Evolutionary conservation across 306 rosid genomes (phyloP).

Genomic region (Boehmeria nivea): DNA sequence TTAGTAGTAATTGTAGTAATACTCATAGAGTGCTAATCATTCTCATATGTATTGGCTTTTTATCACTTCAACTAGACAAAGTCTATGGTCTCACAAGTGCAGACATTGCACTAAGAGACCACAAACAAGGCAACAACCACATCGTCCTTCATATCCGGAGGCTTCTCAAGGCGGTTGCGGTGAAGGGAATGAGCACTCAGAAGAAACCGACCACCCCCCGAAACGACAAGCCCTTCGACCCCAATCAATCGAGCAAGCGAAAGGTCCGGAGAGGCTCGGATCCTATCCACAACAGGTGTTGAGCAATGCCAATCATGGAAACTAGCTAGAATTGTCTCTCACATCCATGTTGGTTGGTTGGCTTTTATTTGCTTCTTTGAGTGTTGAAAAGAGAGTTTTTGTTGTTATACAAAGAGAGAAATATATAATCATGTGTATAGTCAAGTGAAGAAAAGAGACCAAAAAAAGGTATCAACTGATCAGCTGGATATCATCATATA

Average conservation of each 20-base stretch:
- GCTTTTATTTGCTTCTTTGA: constrained; percentile 16
- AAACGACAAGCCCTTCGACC: constrained; percentile 43
- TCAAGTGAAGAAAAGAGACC: constrained; percentile 37
- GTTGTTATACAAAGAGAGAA: constrained; percentile 26
- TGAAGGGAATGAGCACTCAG: constrained; percentile 35
- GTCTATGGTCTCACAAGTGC: constrained; percentile 42
- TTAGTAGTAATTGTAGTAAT: constrained; percentile 10
- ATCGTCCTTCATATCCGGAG: constrained; percentile 35
- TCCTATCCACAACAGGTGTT: constrained; percentile 88
- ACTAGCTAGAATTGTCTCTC: constrained; percentile 36
- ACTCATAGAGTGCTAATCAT: constrained; percentile 38
- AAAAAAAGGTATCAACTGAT: constrained; percentile 36
- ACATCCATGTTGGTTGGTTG: constrained; percentile 29
- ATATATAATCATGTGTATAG: constrained; percentile 37
- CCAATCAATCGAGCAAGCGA: constrained; percentile 74
- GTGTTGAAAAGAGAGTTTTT: constrained; percentile 13
- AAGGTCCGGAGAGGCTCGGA: constrained; percentile 79
- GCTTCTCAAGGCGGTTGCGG: constrained; percentile 24
- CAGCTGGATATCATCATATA: constrained; percentile 22
- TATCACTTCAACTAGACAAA: constrained; percentile 42
- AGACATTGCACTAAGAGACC: no score
- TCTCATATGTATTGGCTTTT: constrained; percentile 52
- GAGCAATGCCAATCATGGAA: constrained; percentile 26
- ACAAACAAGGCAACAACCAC: constrained; percentile 30
- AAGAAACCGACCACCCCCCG: constrained; percentile 33